Percentiles rank a stretch among this genome's conserved stretches.
These are phyloP conservation scores for Candida insectalens DNA, from an alignment of 805 yeast genomes.

Conservation along the genomic window DNA sequence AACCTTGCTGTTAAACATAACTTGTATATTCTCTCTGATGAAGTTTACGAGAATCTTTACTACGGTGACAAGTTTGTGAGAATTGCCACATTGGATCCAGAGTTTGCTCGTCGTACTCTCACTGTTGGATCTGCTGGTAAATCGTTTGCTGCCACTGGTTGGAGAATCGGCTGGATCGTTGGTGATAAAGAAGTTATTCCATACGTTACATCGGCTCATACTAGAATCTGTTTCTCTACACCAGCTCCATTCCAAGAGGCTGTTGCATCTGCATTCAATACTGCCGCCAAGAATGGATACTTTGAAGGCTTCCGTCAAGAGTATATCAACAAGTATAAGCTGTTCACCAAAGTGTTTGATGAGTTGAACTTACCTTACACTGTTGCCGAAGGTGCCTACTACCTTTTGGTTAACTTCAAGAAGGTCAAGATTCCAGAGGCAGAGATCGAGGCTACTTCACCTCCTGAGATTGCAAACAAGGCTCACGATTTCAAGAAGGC, in stretches of 20 bases:
- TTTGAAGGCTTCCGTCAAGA: conserved; percentile 59
- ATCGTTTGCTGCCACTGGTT: conserved; percentile 97
- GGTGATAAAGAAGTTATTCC: conserved; percentile 77
- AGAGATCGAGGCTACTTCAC: conserved; percentile 32
- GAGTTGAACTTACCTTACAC: conserved; percentile 87
- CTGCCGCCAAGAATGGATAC: conserved; percentile 54
- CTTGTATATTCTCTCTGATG: conserved; percentile 78
- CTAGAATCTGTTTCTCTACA: conserved; percentile 84
- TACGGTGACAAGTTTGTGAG: conserved; percentile 61
- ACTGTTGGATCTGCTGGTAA: conserved; percentile 98
- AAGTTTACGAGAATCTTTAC: conserved; percentile 88
- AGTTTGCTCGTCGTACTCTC: conserved; percentile 66
- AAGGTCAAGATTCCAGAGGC: conserved; percentile 71
- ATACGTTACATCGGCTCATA: conserved; percentile 82
- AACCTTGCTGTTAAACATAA: conserved; percentile 78
- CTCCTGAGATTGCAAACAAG: conserved; percentile 57
- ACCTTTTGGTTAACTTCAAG: conserved; percentile 77
- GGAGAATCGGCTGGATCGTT: conserved; percentile 96
- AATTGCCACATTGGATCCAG: conserved; percentile 75
- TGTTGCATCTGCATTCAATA: conserved; percentile 62
- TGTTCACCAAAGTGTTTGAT: conserved; percentile 71
- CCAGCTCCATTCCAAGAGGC: conserved; percentile 94
- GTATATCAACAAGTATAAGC: conserved; percentile 63
- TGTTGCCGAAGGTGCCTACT: conserved; percentile 88
- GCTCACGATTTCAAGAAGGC: conserved; percentile 85